Percentiles rank a stretch among this genome's conserved stretches.
Evolutionary conservation across 768 basidiomycete genomes (phyloP).

Genomic region (Strobilomyces dryophilus): DNA sequence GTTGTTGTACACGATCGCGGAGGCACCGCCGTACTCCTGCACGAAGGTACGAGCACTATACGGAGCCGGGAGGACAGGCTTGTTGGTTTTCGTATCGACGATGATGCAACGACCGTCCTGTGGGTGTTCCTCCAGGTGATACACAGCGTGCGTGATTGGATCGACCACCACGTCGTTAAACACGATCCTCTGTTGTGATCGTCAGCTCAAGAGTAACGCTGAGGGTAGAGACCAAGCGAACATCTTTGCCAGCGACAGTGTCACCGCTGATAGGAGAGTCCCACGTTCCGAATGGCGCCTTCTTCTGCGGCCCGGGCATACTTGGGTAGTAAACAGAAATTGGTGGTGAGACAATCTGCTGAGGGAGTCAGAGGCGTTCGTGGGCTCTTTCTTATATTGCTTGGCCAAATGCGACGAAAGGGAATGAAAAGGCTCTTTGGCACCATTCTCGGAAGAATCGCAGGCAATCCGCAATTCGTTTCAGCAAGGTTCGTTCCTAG

Average conservation of each 20-base stretch:
- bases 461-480: too few species aligned
- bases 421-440: too few species aligned
- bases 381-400: too few species aligned
- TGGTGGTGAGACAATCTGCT: too few species aligned
- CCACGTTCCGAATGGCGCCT: conserved; percentile 13
- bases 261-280: conserved; percentile 50
- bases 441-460: too few species aligned
- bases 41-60: conserved; percentile 56
- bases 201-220: neutral
- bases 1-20: conserved; percentile 46
- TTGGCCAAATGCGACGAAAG: too few species aligned
- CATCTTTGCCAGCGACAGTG: conserved; percentile 38
- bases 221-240: conserved; percentile 10
- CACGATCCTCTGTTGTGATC: conserved; percentile 19
- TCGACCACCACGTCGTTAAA: conserved; percentile 52
- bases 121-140: conserved; percentile 58
- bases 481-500: too few species aligned
- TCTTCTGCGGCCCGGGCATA: too few species aligned
- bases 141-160: conserved; percentile 38
- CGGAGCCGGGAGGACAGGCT: conserved; percentile 46
- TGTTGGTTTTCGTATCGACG: conserved; percentile 40
- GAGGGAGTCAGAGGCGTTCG: too few species aligned
- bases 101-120: conserved; percentile 44
- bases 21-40: conserved; percentile 67
- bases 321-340: too few species aligned